Evolutionary conservation across 768 basidiomycete species (phyloP), one percentile per base, ranked within the genome.

Genomic region (Suillus fuscotomentosus): DNA sequence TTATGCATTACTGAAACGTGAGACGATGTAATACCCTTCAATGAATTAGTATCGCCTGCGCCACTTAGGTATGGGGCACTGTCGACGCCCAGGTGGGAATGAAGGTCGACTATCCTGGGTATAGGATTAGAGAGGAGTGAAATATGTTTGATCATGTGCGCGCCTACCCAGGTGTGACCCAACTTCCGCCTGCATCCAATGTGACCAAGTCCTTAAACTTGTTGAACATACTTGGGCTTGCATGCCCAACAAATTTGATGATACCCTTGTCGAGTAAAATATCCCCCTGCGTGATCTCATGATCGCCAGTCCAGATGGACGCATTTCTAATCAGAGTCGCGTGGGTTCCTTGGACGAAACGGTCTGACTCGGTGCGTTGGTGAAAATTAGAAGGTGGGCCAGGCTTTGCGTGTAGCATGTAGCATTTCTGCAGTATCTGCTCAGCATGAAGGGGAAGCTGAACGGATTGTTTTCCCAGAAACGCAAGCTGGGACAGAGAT

Each of bases 41-140:
- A 66, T 11, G 92, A 92, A 72, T 90, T 88, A 15, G 83, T 78
- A 71, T 92, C 91, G 51, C 76, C 66, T 17, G 84, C 79, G 38
- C 87, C 83, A 66, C 69, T 54, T 71, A 86, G 74, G 8, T 34
- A 63, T 0, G 95, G 95, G 15, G 83, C 71, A 50, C 88, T 86
- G 66, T 84, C 74, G 6, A 96, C 78, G 3, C 93, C 95, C 48
- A 95, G 75, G 72, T 95, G 94, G 5, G 92, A 92, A 74, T 94
- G 87, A 68, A 91, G 75, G 70, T 92, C 90, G 38, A 92, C 88
- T 63, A 81, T 86, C 54, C 69, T 70, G 50, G 39, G 34, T 55
- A 43, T 50, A 67, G 53, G 8, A 27, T 73, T 76, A 50, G 75
- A 76, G 3, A 59, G 42, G 56, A 59, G 41, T 2, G 31, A 42